Evolutionary conservation across 805 yeast species (phyloP).

Genomic region (Yarrowia deformans): DNA sequence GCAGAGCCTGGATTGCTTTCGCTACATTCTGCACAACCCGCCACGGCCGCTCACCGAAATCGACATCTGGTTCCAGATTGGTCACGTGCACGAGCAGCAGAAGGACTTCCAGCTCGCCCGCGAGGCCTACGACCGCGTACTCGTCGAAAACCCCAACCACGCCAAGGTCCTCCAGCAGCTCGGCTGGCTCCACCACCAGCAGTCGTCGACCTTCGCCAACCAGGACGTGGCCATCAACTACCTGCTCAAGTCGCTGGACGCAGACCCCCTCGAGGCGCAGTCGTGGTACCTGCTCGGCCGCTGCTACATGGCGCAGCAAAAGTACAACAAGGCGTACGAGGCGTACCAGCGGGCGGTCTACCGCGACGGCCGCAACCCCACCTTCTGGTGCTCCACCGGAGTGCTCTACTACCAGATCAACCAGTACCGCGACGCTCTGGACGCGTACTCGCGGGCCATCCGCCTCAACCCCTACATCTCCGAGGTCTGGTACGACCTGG

Average conservation of each 20-base stretch:
- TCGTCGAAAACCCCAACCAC: conserved; percentile 88
- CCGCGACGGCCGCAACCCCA: conserved; percentile 94
- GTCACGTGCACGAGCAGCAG: conserved; percentile 92
- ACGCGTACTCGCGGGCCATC: conserved; percentile 96
- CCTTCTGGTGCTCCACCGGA: conserved; percentile 97
- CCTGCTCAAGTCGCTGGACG: conserved; percentile 84
- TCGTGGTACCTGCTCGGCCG: conserved; percentile 97
- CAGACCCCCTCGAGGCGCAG: conserved; percentile 90
- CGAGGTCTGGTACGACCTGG: conserved; percentile 98
- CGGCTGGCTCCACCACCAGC: conserved; percentile 89
- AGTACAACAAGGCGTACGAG: conserved; percentile 95
- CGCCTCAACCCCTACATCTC: conserved; percentile 93
- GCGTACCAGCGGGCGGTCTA: conserved; percentile 99
- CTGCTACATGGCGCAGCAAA: conserved; percentile 95
- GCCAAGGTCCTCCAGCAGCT: conserved; percentile 95
- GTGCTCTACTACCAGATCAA: conserved; percentile 95
- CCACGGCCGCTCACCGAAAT: conserved; percentile 96
- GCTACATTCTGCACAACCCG: conserved; percentile 86
- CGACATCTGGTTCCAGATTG: conserved; percentile 98
- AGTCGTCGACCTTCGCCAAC: conserved; percentile 71
- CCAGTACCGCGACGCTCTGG: conserved; percentile 95
- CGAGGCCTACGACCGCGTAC: conserved; percentile 93
- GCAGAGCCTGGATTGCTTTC: conserved; percentile 92
- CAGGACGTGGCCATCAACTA: conserved; percentile 83
- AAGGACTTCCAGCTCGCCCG: conserved; percentile 89